These are phyloP conservation scores for Copromyces sp. DNA, from an alignment of 495 filamentous ascomycete species.

Conservation along the genomic window DNA sequence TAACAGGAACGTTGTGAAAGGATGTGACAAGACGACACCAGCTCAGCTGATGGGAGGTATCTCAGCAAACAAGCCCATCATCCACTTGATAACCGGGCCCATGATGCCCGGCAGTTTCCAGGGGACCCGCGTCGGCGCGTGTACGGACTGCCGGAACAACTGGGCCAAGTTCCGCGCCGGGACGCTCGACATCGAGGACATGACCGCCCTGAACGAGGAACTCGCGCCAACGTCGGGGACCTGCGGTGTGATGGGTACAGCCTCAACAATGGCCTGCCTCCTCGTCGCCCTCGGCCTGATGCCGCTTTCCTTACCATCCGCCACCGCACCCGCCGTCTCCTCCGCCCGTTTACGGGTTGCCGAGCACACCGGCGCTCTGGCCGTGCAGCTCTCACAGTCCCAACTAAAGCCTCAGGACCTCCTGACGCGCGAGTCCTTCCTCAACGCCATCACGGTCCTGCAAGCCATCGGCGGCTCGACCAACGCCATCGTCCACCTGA, in stretches of 20 bases:
- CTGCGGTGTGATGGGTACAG: slow-evolving; percentile 62
- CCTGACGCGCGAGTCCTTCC: slow-evolving; percentile 50
- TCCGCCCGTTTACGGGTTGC: slow-evolving; percentile 53
- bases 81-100: slow-evolving; percentile 53
- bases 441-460: slow-evolving; percentile 58
- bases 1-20: slow-evolving; percentile 17
- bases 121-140: slow-evolving; percentile 50
- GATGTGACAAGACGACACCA: slow-evolving; percentile 60
- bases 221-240: slow-evolving; percentile 56
- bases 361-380: slow-evolving; percentile 50
- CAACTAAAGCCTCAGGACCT: slow-evolving; percentile 40
- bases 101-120: slow-evolving; percentile 58
- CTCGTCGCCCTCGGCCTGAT: slow-evolving; percentile 54
- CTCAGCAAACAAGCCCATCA: slow-evolving; percentile 56
- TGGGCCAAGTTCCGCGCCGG: slow-evolving; percentile 56
- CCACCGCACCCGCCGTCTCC: slow-evolving; percentile 55
- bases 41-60: slow-evolving; percentile 62
- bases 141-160: slow-evolving; percentile 57
- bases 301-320: slow-evolving; percentile 38
- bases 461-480: slow-evolving; percentile 63
- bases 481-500: slow-evolving; percentile 56
- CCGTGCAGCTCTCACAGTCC: slow-evolving; percentile 27
- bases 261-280: slow-evolving; percentile 60
- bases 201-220: slow-evolving; percentile 55
- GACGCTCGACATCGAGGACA: slow-evolving; percentile 54